Percentiles rank a stretch among this genome's conserved stretches.
phyloP scores from a whole-genome alignment of 164 flowering plant genomes.

The Pachysandra terminalis region DNA sequence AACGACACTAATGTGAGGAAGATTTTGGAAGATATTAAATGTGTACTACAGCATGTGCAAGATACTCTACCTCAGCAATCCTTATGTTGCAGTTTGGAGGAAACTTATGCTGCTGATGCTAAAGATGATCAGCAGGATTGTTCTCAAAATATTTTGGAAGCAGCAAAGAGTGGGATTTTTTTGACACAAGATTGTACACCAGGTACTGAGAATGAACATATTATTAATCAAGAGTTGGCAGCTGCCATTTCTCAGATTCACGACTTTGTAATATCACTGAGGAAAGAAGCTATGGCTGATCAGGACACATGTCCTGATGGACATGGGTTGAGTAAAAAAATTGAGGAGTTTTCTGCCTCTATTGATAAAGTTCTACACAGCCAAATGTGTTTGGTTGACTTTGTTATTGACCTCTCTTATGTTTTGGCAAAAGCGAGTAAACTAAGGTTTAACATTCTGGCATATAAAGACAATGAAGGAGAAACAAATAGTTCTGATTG shows the following conservation, averaged over 20 bases:
- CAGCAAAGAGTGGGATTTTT: conserved; percentile 24
- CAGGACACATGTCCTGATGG: conserved; percentile 39
- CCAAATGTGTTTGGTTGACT: conserved; percentile 43
- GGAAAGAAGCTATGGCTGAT: conserved; percentile 56
- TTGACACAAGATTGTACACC: conserved; percentile 21
- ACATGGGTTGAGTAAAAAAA: conserved; percentile 32
- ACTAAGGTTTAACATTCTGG: conserved; percentile 45
- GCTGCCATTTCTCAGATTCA: conserved; percentile 64
- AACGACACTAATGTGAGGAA: conserved; percentile 22
- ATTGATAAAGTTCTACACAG: conserved; percentile 38
- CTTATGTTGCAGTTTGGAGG: conserved; percentile 21
- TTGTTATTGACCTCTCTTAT: conserved; percentile 63
- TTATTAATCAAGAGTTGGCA: conserved; percentile 32
- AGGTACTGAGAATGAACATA: conserved; percentile 1
- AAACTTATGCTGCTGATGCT: conserved; percentile 26
- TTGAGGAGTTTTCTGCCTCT: conserved; percentile 51
- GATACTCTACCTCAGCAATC: conserved; percentile 32
- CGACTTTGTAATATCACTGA: conserved; percentile 57
- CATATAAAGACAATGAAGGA: conserved; percentile 43
- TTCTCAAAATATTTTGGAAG: conserved; percentile 30
- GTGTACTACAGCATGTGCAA: conserved; percentile 44
- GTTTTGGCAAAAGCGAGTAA: conserved; percentile 55
- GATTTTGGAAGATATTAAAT: conserved; percentile 51
- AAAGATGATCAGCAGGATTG: conserved; percentile 23
- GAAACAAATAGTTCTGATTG: conserved; percentile 67